Base-by-base conservation (phyloP, 1,284 basidiomycete species). In the Stygiomarasmius scandens region DNA sequence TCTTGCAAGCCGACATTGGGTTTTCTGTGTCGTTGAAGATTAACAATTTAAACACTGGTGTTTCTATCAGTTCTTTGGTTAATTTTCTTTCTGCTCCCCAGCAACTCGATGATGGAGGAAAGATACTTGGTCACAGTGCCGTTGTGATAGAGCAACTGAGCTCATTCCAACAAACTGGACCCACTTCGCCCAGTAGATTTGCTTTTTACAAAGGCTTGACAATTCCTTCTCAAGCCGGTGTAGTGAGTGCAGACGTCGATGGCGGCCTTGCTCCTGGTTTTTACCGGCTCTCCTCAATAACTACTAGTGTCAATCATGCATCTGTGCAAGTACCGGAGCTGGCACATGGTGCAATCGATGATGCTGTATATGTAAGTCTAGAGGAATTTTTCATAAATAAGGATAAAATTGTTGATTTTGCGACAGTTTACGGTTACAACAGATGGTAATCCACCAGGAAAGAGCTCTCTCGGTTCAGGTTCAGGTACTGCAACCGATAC, bases 11-110 rank as follows among this genome's bases (percentile, higher is more conserved):
- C 20, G 74, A 79, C 67, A 64, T 68, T 59, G 63, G 72, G 16
- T 84, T 85, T 71, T 79, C 77, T 34, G 72, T 85, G 60, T 59
- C 65, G 48, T 71, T 84, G 67, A 73, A 72, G 36, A 70, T 82
- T 64, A 59, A 61, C 22, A 73, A 81, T 16, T 23, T 62, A 11
- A 36, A 52, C 12, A 55, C 52, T 6, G 61, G 58, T 14, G 12
- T 50, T 14, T 59, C 60, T 23, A 53, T 55, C 9, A 27, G n/a
- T 11, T 8, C 20, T 14, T 10, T 11, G 2, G 20, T 11, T 12
- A 49, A 49, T 19, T 49, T 22, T 49, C 47, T 49, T n/a, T 25
- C 47, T 11, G 47, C 47, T 23, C 47, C 47, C 14, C 47, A 49
- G 14, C 47, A 49, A 23, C 24, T 49, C 4, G 29, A 25, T 32